Evolutionary conservation across 129 eudicot species (phyloP), one percentile per base, ranked within the genome.

Genomic region (Artemisia tridentata): DNA sequence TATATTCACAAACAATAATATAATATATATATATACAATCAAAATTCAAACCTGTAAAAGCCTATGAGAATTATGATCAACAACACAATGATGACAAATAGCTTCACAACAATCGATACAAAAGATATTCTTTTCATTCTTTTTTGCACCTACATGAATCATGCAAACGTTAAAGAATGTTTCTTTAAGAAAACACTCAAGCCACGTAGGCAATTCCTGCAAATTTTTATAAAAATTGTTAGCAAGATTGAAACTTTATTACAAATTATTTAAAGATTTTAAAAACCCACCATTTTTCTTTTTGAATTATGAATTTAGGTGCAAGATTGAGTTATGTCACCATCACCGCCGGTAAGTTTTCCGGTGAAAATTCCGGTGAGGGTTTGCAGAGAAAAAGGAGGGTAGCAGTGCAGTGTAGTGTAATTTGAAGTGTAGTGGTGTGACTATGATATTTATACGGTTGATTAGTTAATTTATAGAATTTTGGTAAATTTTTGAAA

Each of bases 81-180:
- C 1, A 7, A 81, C 6, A 71, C 98, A 92, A 14, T 86, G 91
- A 27, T 84, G 81, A 71, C 98, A 92, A 52, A 89, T 76, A 19
- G 86, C 71, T 13, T 80, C 77, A 57, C 90, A 83, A 55, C 98
- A 92, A 66, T 92, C 95, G 75, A 92, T 63, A 65, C 98, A 92
- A 55, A 83, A 89, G 41, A 89, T 76, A 17, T 89, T 92, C 69
- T 85, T 92, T 48, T 92, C 98, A 38, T 89, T 85, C 81, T 85
- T 89, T 83, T 76, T 89, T 0, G 73, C 86, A 29, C 76, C 82
- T 54, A 81, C 84, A 68, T 92, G 98, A 81, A 83, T 57, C 74
- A 84, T 69, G 82, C 98, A 92, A 19, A 85, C 78, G 21, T 74
- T 78, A 74, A 84, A 92, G 87, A 86, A 89, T 12, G 72, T 89